These are phyloP conservation scores for Kodamaea derodonti DNA, from an alignment of 1,139 yeast genomes.

Conservation along the genomic window DNA sequence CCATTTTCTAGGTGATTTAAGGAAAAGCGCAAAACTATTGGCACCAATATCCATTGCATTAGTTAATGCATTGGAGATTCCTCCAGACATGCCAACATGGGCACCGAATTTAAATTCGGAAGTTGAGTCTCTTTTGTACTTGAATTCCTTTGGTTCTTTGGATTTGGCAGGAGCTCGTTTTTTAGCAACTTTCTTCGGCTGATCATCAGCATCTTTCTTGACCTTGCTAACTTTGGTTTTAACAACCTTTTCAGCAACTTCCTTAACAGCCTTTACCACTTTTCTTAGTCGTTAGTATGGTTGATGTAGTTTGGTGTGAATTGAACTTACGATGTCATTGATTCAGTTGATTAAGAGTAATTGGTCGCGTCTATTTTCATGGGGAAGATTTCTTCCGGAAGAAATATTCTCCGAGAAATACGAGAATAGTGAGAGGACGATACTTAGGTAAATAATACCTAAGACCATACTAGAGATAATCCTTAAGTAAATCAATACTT, in stretches of 20 bases:
- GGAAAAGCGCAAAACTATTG: constrained; percentile 84
- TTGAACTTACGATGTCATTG: too few relatives aligned
- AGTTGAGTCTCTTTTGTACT: constrained; percentile 17
- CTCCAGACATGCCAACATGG: constrained; percentile 72
- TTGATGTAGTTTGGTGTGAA: too few relatives aligned
- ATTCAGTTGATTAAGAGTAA: too few relatives aligned
- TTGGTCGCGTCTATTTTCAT: too few relatives aligned
- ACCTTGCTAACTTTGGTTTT: not conserved
- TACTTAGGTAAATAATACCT: too few relatives aligned
- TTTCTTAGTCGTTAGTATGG: too few relatives aligned
- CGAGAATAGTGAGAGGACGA: too few relatives aligned
- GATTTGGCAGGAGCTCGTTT: constrained; percentile 6
- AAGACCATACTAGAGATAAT: too few relatives aligned
- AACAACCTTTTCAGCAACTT: not conserved
- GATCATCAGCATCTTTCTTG: not conserved
- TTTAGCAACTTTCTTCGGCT: not conserved
- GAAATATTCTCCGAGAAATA: too few relatives aligned
- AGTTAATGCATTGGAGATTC: constrained; percentile 68
- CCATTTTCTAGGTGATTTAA: constrained; percentile 92
- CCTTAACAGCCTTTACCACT: not conserved
- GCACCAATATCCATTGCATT: constrained; percentile 77
- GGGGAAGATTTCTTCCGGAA: too few relatives aligned
- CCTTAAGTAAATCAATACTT: too few relatives aligned
- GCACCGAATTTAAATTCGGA: constrained; percentile 65
- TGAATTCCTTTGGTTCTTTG: constrained; percentile 10